Evolutionary conservation across 1,139 yeast species (phyloP), one percentile per base, ranked within the genome.

Genomic region (Debaryomyces singareniensis): DNA sequence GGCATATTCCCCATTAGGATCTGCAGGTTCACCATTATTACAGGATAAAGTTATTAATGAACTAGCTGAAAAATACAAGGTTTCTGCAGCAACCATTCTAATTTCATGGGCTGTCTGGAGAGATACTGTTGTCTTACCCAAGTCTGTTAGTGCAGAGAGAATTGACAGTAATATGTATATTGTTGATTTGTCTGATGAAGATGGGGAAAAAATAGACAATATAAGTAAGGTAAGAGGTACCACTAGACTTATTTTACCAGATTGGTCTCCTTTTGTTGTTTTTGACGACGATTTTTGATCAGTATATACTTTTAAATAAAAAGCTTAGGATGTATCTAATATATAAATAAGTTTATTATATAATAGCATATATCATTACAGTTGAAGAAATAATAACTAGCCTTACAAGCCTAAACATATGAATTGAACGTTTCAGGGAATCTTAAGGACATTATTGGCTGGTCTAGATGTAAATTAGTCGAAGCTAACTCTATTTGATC

Each of bases 1-100:
- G 33, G 78, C 81, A 5, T 77, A 71, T 46, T 74, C 81, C 6
- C 83, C 83, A 27, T 58, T 75, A 41, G 83, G 82, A 7, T 80
- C 81, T n/a, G 21, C 7, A 18, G 21, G 21, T 18, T 7, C 9
- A 7, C 21, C 21, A 7, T n/a, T 18, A 30, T 47, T 69, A 39
- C 58, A 68, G 38, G 52, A 70, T 31, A 63, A 64, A 25, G 39
- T 55, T 3, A 61, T 75, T 3, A 35, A 47, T 13, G 51, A 54
- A 16, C 41, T 76, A 34, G 74, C 76, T 24, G 44, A 61, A 27
- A 71, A 70, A 46, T 58, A 74, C 41, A 43, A 49, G 9, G 66
- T 58, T 16, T 47, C 56, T 11, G 61, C 71, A 1, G 71, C 68
- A 13, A 71, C 65, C 34, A 58, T 76, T 7, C 52, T 74, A 38